Evolutionary conservation across 208 protist species (phyloP).

Genomic region (Leptomonas pyrrhocoris): DNA sequence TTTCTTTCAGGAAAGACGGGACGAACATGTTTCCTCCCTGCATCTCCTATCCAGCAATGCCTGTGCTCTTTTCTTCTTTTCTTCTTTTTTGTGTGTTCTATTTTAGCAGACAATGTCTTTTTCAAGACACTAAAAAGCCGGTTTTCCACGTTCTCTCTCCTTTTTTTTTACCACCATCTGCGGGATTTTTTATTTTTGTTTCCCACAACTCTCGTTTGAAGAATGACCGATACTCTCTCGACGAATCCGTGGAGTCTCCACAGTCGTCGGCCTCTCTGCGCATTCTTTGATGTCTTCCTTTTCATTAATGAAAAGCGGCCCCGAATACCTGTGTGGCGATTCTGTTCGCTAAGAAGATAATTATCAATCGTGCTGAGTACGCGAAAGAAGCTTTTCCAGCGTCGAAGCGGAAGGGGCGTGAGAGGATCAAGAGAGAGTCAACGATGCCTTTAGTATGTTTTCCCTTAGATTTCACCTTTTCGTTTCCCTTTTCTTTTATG

Average conservation of each 20-base stretch:
- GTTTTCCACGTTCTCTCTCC: not conserved
- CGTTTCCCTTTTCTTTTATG: constrained; percentile 28
- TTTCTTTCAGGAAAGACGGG: no score
- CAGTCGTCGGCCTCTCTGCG: not conserved
- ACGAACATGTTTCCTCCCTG: no score
- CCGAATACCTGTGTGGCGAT: not conserved
- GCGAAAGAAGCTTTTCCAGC: no score
- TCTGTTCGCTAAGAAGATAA: no score
- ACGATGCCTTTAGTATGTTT: constrained; percentile 1
- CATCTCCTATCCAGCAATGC: not conserved
- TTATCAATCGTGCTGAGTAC: no score
- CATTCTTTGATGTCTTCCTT: not conserved
- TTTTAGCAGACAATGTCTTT: constrained; percentile 8
- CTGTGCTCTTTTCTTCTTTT: not conserved
- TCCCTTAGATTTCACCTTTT: constrained; percentile 18
- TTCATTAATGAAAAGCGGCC: not conserved
- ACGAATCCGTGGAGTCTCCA: constrained; percentile 18
- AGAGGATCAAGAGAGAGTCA: not conserved
- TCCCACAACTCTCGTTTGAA: constrained; percentile 18
- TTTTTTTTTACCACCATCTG: constrained; percentile 21
- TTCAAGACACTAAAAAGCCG: no score
- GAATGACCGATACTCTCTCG: not conserved
- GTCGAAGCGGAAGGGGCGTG: no score
- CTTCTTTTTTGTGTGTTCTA: not conserved
- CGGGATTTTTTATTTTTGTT: constrained; percentile 7